Evolutionary conservation across 805 yeast genomes (phyloP), one percentile per base, ranked within the genome.

Genomic region (Myxozyma neotropica): DNA sequence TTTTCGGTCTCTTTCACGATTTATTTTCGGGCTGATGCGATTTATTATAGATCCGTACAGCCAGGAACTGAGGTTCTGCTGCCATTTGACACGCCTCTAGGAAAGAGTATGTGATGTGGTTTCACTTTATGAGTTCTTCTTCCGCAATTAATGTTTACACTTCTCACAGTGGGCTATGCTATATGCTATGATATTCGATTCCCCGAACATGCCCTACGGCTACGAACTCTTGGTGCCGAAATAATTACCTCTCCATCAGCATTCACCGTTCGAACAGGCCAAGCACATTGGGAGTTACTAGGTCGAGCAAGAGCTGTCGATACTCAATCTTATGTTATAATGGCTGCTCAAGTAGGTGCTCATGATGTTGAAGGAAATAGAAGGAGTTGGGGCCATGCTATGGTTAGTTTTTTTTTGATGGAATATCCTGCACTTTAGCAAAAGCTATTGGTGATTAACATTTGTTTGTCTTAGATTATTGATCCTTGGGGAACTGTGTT

Each of bases 401-500:
- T 92, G 67, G 63, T 63, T 36, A 21, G 36, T 27, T n/a, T 19
- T 21, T 8, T 35, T 12, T 15, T 44, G 10, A 39, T 17, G 35
- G n/a, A n/a, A 24, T 19, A 21, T 13, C 13, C 13, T 8, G 3
- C 3, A n/a, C 48, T 19, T 17, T n/a, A 7, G 43, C 35, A 48
- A 12, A 15, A 23, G 7, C 55, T 33, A 43, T 2, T 12, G 17
- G 13, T 13, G 27, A 21, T 13, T 12, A 23, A 23, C 26, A 42
- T 24, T 13, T n/a, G 6, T 19, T n/a, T 12, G 2, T 21, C 23
- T 21, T 39, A 59, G 63, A 84, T 92, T 4, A 81, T 93, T 23
- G 92, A 88, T 67, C 98, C 99, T 0, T 90, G 96, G 94, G 99
- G 99, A 0, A 80, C 84, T 0, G 79, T 90, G 1, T 61, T 93